Evolutionary conservation across 2,329 filamentous ascomycete genomes (phyloP).

Genomic region (Graphilbum fragrans): DNA sequence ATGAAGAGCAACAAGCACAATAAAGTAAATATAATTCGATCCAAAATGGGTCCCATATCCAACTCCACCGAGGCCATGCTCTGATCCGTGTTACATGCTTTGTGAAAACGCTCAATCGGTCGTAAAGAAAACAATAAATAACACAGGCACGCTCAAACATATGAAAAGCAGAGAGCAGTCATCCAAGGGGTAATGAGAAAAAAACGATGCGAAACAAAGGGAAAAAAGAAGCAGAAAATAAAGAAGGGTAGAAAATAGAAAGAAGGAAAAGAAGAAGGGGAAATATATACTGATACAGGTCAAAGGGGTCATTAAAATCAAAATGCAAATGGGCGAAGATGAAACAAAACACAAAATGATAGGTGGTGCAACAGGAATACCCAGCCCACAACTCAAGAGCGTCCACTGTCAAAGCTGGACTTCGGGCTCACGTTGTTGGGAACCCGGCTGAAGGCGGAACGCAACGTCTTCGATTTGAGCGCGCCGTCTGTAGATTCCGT

Average conservation of each 20-base stretch:
- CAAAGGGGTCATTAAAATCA: too few species aligned
- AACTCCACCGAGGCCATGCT: background rate
- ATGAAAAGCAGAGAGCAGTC: constrained; percentile 8
- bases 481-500: constrained; percentile 23
- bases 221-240: constrained; percentile 1
- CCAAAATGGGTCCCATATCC: background rate
- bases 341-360: background rate
- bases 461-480: constrained; percentile 38
- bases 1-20: background rate
- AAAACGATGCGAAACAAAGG: background rate
- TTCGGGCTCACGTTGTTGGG: constrained; percentile 36
- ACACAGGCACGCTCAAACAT: constrained; percentile 8
- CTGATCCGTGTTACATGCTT: background rate
- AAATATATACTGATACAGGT: too few species aligned
- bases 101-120: background rate
- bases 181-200: constrained; percentile 1
- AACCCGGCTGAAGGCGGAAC: constrained; percentile 40
- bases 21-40: background rate
- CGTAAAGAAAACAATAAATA: background rate
- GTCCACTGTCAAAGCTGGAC: constrained; percentile 27
- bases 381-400: background rate
- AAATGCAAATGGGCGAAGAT: constrained; percentile 2
- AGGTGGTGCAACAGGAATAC: background rate
- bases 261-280: constrained; percentile 12
- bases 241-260: constrained; percentile 6